These are phyloP conservation scores for Cordyceps sp. DNA, from an alignment of 2,329 filamentous ascomycete genomes.

Conservation along the genomic window DNA sequence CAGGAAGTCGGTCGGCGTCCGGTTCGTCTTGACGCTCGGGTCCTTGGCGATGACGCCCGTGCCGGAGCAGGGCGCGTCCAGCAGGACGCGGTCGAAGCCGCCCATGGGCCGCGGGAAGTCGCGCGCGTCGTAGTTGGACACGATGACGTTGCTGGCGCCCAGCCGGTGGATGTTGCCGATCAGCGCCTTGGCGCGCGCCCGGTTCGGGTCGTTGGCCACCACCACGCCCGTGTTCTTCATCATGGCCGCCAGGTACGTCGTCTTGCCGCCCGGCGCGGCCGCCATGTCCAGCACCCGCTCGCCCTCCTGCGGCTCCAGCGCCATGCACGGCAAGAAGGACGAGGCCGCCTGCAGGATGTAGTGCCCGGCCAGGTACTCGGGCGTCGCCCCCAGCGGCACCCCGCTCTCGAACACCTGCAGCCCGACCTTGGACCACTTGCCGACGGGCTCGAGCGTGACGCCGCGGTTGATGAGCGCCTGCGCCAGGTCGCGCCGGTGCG, in stretches of 20 bases:
- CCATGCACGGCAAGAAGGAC: constrained; percentile 96
- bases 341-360: constrained; percentile 96
- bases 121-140: constrained; percentile 87
- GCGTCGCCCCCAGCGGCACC: constrained; percentile 76
- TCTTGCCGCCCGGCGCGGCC: constrained; percentile 12
- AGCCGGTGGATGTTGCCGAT: constrained; percentile 96
- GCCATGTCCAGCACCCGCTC: constrained; percentile 67
- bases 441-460: constrained; percentile 88
- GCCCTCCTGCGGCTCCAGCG: constrained; percentile 79
- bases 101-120: constrained; percentile 91
- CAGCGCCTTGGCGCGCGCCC: constrained; percentile 82
- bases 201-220: constrained; percentile 94
- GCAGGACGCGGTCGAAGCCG: constrained; percentile 84
- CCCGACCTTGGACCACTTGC: constrained; percentile 97
- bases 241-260: constrained; percentile 49
- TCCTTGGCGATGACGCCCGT: constrained; percentile 98
- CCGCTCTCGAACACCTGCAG: constrained; percentile 90
- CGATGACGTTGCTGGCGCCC: constrained; percentile 82
- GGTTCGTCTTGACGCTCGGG: constrained; percentile 93
- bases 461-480: constrained; percentile 91
- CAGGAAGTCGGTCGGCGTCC: constrained; percentile 89
- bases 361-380: constrained; percentile 91
- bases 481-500: constrained; percentile 62
- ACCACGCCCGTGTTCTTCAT: constrained; percentile 72
- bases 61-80: constrained; percentile 90